Evolutionary conservation across 768 basidiomycete species (phyloP), one percentile per base, ranked within the genome.

Genomic region (Phaeolepiota aurea): DNA sequence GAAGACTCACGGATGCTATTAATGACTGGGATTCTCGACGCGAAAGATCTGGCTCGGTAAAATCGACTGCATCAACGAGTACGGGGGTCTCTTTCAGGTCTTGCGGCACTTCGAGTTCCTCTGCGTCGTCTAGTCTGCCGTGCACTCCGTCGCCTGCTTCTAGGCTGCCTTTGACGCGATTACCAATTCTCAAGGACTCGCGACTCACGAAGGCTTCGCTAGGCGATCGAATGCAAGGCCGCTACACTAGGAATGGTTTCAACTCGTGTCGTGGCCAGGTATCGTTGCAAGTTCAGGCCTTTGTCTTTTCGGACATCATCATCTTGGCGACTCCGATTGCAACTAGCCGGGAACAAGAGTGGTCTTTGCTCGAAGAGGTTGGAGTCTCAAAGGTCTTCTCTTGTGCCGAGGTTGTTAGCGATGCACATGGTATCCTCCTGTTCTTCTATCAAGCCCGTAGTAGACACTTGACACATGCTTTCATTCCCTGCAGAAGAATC

Each of bases 241-340:
- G n/a, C n/a, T n/a, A n/a, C n/a, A n/a, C n/a, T n/a, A n/a, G n/a
- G n/a, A n/a, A n/a, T n/a, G n/a, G n/a, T 7, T 28, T n/a, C 7
- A 28, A n/a, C 25, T n/a, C 25, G n/a, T 7, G 12, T 44, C 42
- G 38, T 50, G 41, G 46, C 41, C 19, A 41, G 46, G 25, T 37
- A 49, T 15, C 47, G 52, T 44, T 28, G 25, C 25, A 28, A n/a
- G 53, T 64, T 13, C 62, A 62, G 45, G 63, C 54, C 28, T 66
- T 69, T 41, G 70, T 85, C 11, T 87, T 89, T 58, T 75, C 75
- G 13, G 87, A 91, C 55, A 42, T 89, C 21, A 54, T 86, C 36
- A 48, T 89, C n/a, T 54, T 88, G 20, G 71, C 76, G 13, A 45
- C 44, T 1, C 46, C 42, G 13, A 43, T 55, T 28, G 39, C 46